Base-by-base conservation (phyloP, 148 eudicot species). In the Chenopodium berlandieri region DNA sequence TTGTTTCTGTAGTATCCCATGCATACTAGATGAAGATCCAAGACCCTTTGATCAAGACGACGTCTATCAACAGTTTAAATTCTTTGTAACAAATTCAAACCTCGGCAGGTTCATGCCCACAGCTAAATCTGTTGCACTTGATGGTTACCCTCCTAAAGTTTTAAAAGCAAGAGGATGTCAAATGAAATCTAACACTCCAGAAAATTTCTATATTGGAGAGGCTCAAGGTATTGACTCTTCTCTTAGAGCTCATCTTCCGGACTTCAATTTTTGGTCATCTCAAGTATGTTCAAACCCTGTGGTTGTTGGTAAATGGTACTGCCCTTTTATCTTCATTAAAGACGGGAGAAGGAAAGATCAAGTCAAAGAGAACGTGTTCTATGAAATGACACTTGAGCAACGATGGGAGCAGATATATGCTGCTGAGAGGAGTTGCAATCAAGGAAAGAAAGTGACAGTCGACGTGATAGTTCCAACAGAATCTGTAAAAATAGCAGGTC, bases 301-400 rank as follows among this genome's bases (percentile, higher is more conserved):
- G 64, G 83, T 87, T 9, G 90, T 94, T 10, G 98, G 95, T n/a
- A 94, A 89, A 67, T 91, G 98, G 98, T 90, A 88, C 44, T 80
- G 88, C 32, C 97, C 98, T 16, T 93, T 93, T 79, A 83, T 92
- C 86, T 91, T 94, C 65, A 82, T 94, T 60, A 88, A 82, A 69
- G 94, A 95, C n/a, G 88, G 85, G 13, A 80, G 80, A 0, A 82
- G 83, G 58, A 87, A 77, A 40, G 87, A 90, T 10, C 94, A 85
- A 66, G 72, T 91, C 67, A 86, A 90, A 71, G 62, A 30, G 4
- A 88, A 97, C 0, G 20, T 86, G 73, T 93, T 86, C 56, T 93
- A 91, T 32, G 91, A 88, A 81, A 88, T 93, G 90, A 89, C 89
- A 13, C 90, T 94, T 2, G 92, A 92, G 86, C 92, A 86, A 80